phyloP scores from a whole-genome alignment of 2,329 filamentous ascomycete species.

The Diaporthe humulicola region DNA sequence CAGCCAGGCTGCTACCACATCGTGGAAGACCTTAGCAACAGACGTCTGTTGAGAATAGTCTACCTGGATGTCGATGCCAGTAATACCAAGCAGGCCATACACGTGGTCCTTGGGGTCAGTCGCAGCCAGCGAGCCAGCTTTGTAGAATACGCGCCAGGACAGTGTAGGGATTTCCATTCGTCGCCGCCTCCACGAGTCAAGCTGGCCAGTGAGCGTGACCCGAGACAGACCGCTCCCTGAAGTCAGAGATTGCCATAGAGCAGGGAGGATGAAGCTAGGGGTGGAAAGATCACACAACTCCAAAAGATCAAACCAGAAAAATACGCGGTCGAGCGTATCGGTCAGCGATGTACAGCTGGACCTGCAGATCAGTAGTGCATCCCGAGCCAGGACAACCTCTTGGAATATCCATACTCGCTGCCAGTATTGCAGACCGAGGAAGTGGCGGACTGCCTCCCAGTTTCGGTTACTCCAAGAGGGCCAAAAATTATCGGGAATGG shows the following conservation, averaged over 20 bases:
- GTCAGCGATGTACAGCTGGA: neutral
- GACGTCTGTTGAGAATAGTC: constrained; percentile 2
- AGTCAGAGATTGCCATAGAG: neutral
- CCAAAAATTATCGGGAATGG: neutral
- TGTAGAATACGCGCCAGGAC: neutral
- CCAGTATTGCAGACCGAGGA: neutral
- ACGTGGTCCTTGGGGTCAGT: constrained; percentile 10
- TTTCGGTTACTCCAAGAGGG: neutral
- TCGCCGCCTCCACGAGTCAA: neutral
- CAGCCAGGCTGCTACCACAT: constrained; percentile 8
- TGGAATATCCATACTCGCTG: constrained; percentile 6
- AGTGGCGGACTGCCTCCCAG: neutral
- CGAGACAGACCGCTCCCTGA: neutral
- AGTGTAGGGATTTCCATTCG: neutral
- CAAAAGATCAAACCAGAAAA: neutral
- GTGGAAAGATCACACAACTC: neutral
- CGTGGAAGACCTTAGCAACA: constrained; percentile 14
- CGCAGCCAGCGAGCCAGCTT: neutral
- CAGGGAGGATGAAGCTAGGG: neutral
- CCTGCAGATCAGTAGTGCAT: neutral
- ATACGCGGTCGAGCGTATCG: neutral
- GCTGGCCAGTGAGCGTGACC: neutral
- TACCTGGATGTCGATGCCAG: neutral
- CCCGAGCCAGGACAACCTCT: neutral
- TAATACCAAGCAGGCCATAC: neutral